phyloP scores from a whole-genome alignment of 768 basidiomycete genomes.

The Collybiopsis luxurians region DNA sequence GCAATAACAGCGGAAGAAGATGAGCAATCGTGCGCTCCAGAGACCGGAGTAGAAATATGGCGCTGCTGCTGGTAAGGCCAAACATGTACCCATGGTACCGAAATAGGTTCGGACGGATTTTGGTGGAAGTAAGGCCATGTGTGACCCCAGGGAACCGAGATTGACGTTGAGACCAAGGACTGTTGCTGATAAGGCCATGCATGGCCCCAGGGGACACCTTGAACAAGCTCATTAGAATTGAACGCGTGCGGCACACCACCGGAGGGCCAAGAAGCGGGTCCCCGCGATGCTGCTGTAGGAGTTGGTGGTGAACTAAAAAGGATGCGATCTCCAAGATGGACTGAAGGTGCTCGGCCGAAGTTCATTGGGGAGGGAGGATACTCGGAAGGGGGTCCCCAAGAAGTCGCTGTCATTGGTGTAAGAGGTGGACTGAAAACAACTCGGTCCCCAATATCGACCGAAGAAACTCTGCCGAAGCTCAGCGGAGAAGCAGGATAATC shows the following conservation, averaged over 20 bases:
- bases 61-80: conserved; percentile 25
- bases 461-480: conserved; percentile 21
- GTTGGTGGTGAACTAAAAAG: conserved; percentile 36
- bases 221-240: conserved; percentile 14
- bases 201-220: conserved; percentile 23
- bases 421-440: conserved; percentile 34
- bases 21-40: no score
- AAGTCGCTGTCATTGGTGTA: conserved; percentile 44
- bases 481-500: conserved; percentile 27
- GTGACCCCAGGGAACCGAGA: not conserved
- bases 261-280: conserved; percentile 38
- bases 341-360: conserved; percentile 24
- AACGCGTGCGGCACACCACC: conserved; percentile 37
- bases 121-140: conserved; percentile 7
- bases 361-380: conserved; percentile 23
- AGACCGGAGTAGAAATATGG: not conserved
- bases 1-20: conserved; percentile 7
- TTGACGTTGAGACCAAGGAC: no score
- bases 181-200: conserved; percentile 29
- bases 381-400: conserved; percentile 41
- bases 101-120: conserved; percentile 4
- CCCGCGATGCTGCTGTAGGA: conserved; percentile 40
- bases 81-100: conserved; percentile 24
- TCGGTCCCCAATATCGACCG: conserved; percentile 39
- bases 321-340: conserved; percentile 37